phyloP scores from a whole-genome alignment of 2,329 filamentous ascomycete genomes.

The Zymoseptoria crescenta region DNA sequence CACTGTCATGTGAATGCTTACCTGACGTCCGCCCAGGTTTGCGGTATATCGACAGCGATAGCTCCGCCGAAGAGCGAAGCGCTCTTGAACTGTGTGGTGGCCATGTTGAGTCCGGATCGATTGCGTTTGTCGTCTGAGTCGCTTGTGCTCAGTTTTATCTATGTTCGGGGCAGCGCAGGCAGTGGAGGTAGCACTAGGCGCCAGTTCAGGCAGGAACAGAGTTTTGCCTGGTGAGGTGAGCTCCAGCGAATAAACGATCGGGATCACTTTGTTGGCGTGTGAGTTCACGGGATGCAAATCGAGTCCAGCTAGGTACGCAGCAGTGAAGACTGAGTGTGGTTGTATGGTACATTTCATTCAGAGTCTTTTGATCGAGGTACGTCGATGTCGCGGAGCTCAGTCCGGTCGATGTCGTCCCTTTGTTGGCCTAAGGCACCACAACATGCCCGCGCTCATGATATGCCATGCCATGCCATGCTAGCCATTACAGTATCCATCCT shows the following conservation, averaged over 20 bases:
- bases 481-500: not conserved
- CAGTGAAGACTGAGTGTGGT: not conserved
- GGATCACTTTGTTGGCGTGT: too few relatives aligned
- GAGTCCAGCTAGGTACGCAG: too few relatives aligned
- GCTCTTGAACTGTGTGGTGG: slow-evolving; percentile 8
- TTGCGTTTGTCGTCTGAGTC: not conserved
- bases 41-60: slow-evolving; percentile 59
- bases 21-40: slow-evolving; percentile 66
- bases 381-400: not conserved
- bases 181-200: slow-evolving; percentile 14
- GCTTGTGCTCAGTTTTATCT: not conserved
- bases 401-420: not conserved
- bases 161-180: not conserved
- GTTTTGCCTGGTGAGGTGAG: not conserved
- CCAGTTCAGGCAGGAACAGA: slow-evolving; percentile 7
- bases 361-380: not conserved
- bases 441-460: not conserved
- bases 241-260: too few relatives aligned
- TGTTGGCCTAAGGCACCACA: not conserved
- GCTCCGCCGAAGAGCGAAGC: slow-evolving; percentile 61
- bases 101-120: not conserved
- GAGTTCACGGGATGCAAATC: too few relatives aligned
- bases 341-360: not conserved
- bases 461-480: not conserved
- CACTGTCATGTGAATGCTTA: slow-evolving; percentile 26